Conservation (phyloP, 805 yeast species). For the Wickerhamomyces queroliae region DNA sequence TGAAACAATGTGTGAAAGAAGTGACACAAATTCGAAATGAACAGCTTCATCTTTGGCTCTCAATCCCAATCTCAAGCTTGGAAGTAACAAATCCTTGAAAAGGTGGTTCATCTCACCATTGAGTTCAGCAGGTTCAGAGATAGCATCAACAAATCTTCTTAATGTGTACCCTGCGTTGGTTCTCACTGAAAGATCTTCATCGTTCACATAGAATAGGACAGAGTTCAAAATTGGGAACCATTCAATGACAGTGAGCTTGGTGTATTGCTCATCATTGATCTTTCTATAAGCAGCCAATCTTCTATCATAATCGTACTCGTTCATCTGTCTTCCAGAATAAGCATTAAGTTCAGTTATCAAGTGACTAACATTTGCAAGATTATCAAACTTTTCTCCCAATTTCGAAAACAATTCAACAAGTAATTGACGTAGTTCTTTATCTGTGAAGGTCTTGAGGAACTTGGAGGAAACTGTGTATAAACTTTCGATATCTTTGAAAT, state of each 20-base stretch:
- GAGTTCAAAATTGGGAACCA: constrained; percentile 80
- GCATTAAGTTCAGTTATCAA: constrained; percentile 68
- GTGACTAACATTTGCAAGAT: constrained; percentile 38
- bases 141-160: constrained; percentile 55
- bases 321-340: constrained; percentile 52
- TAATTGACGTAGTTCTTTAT: constrained; percentile 54
- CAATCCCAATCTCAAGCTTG: constrained; percentile 62
- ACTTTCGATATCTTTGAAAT: constrained; percentile 42
- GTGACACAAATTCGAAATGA: constrained; percentile 64
- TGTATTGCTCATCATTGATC: constrained; percentile 52
- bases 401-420: constrained; percentile 55
- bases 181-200: constrained; percentile 76
- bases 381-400: constrained; percentile 47
- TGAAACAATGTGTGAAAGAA: constrained; percentile 59
- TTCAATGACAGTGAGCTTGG: constrained; percentile 40
- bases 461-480: constrained; percentile 47
- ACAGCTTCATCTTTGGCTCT: constrained; percentile 54
- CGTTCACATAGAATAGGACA: constrained; percentile 65
- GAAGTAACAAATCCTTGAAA: constrained; percentile 52
- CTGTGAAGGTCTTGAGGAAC: constrained; percentile 53
- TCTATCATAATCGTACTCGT: constrained; percentile 74
- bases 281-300: constrained; percentile 62
- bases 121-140: constrained; percentile 17
- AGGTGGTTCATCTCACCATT: constrained; percentile 29
- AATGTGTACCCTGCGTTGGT: constrained; percentile 66